Base-by-base conservation (phyloP, 768 basidiomycete species). In the Russula brevipes region DNA sequence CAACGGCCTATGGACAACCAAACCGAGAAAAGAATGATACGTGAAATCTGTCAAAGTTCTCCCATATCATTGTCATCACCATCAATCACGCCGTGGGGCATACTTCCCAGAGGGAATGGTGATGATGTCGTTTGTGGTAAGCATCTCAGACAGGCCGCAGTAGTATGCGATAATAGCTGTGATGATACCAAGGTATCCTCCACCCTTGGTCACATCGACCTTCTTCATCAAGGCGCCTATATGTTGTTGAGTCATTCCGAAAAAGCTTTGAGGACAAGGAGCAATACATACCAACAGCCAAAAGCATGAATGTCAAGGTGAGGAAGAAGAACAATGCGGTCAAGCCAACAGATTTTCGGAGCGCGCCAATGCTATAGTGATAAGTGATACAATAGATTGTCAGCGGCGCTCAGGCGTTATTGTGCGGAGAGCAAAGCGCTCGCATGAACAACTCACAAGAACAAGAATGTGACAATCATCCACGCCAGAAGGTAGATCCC, bases 401-500 rank as follows among this genome's bases (percentile, higher is more conserved):
- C 2, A 59, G 36, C 44, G 5, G 4, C 3, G 42, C 9, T 24
- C 46, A 30, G 8, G 53, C 9, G 19, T 41, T 14, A 4, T 44
- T 8, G 11, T 8, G 4, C 17, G 36, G 31, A 30, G 8, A 30
- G 10, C 44, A 16, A 17, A 36, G 17, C n/a, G 35, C n/a, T 19
- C 11, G 5, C 11, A n/a, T 6, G 2, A 14, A 39, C 14, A 41
- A 78, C 85, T 70, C 63, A 91, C 89, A 85, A 63, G 67, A 91
- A 77, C 69, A 89, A 73, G 73, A 84, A 80, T 0, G 91, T 89
- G 46, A 92, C 76, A 65, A 90, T 74, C 68, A 82, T 82, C 91
- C 91, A 94, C 17, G 84, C 77, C 49, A 84, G 78, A 36, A 94
- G 78, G 76, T 82, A 93, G 62, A 93, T 86, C 0, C 87, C 90